Percentiles rank a stretch among this genome's conserved stretches.
Conservation (phyloP, 2,329 filamentous ascomycete species). For the Colletotrichum sp. region DNA sequence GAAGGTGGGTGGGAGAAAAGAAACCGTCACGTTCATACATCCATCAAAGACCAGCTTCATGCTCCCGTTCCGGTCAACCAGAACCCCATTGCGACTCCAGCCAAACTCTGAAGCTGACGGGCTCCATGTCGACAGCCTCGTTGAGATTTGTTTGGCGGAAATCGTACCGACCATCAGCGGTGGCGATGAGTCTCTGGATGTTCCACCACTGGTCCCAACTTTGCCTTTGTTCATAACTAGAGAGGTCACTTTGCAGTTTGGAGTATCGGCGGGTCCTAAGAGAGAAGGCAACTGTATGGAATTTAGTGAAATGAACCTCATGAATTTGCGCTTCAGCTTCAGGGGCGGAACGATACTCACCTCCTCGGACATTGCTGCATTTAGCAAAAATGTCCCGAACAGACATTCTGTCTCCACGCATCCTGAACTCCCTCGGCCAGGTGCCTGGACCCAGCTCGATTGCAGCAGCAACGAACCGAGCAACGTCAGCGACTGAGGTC, state of each 20-base stretch:
- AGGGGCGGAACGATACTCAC: slow-evolving; percentile 33
- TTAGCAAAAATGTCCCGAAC: slow-evolving; percentile 62
- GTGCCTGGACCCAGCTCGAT: slow-evolving; percentile 62
- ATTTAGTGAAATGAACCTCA: background rate
- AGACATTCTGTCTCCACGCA: slow-evolving; percentile 70
- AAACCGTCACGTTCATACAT: background rate
- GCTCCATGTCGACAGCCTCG: slow-evolving; percentile 49
- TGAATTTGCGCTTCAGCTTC: background rate
- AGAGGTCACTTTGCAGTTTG: slow-evolving; percentile 44
- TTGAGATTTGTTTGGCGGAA: slow-evolving; percentile 68
- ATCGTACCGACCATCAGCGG: slow-evolving; percentile 71
- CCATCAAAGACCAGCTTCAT: background rate
- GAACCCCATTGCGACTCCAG: slow-evolving; percentile 51
- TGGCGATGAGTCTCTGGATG: slow-evolving; percentile 69
- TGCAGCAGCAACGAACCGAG: slow-evolving; percentile 72
- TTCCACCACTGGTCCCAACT: slow-evolving; percentile 55
- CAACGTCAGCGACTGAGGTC: slow-evolving; percentile 74
- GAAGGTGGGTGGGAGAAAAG: background rate
- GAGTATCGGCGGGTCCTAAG: slow-evolving; percentile 41
- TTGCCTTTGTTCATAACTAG: slow-evolving; percentile 49
- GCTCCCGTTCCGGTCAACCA: slow-evolving; percentile 1
- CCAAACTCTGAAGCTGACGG: slow-evolving; percentile 60
- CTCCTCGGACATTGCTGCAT: slow-evolving; percentile 53
- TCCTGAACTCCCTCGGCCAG: slow-evolving; percentile 73
- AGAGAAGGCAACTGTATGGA: slow-evolving; percentile 41